Conservation (phyloP, 1,284 basidiomycete species). For the Leccinum huronense region DNA sequence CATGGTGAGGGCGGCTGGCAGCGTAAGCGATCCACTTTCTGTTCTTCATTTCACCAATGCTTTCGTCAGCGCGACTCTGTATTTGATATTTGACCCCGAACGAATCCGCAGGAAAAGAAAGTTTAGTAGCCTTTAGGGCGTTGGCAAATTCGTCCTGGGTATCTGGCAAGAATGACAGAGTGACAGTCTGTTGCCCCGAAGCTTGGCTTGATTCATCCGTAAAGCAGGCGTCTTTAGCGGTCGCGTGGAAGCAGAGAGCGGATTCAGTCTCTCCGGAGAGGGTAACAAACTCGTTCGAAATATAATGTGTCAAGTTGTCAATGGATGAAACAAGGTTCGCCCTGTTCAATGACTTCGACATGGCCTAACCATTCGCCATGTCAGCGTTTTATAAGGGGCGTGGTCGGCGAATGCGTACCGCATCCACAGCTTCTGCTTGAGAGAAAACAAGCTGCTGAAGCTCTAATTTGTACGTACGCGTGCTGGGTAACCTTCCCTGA, state of each 20-base stretch:
- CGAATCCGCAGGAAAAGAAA: conserved; percentile 38
- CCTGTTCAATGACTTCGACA: conserved; percentile 28
- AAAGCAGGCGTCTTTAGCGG: conserved; percentile 41
- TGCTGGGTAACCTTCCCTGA: conserved; percentile 34
- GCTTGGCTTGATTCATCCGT: conserved; percentile 35
- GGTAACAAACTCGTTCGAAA: conserved; percentile 44
- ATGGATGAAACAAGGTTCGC: conserved; percentile 41
- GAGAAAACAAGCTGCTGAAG: conserved; percentile 65
- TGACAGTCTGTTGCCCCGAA: conserved; percentile 48
- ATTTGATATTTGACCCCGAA: conserved; percentile 44
- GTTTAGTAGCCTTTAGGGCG: conserved; percentile 41
- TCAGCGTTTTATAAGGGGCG: conserved; percentile 8
- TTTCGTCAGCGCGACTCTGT: conserved; percentile 43
- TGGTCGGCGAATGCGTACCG: conserved; percentile 31
- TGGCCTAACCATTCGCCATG: not conserved
- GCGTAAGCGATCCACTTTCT: conserved; percentile 89
- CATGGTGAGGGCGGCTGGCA: conserved; percentile 67
- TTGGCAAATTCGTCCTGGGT: conserved; percentile 50
- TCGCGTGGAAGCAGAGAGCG: conserved; percentile 37
- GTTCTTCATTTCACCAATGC: conserved; percentile 66
- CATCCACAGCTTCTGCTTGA: conserved; percentile 41
- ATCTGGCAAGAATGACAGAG: conserved; percentile 57
- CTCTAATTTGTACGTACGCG: conserved; percentile 46
- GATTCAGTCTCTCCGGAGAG: conserved; percentile 42
- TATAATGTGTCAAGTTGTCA: conserved; percentile 48